Percentiles rank a stretch among this genome's conserved stretches.
Evolutionary conservation across 305 asterid species (phyloP).

Genomic region (Fraxinus sp.): DNA sequence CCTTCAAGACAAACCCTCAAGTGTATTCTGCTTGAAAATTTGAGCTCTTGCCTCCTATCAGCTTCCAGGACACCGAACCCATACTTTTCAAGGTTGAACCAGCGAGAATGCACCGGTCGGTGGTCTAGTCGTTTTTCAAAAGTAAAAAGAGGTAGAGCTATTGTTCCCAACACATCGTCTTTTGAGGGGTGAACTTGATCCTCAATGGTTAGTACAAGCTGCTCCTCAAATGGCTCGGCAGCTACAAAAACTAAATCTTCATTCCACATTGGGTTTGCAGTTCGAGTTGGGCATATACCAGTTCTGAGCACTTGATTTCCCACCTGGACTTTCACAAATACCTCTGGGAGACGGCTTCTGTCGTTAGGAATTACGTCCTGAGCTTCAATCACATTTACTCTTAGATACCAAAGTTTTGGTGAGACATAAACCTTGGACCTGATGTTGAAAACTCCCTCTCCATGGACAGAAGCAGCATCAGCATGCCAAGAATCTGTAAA

Average conservation of each 20-base stretch:
- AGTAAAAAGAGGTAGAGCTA: conserved; percentile 35
- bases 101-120: conserved; percentile 45
- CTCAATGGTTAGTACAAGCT: conserved; percentile 44
- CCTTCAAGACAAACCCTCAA: conserved; percentile 56
- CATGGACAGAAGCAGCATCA: conserved; percentile 51
- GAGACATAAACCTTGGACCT: conserved; percentile 59
- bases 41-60: conserved; percentile 44
- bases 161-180: conserved; percentile 45
- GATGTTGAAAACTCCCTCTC: conserved; percentile 46
- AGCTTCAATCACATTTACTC: conserved; percentile 61
- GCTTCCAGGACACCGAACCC: conserved; percentile 42
- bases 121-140: conserved; percentile 57
- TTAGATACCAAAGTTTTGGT: conserved; percentile 60
- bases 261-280: conserved; percentile 56
- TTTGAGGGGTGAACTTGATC: conserved; percentile 47
- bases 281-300: conserved; percentile 35
- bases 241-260: conserved; percentile 57
- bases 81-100: conserved; percentile 56
- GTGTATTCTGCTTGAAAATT: conserved; percentile 50
- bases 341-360: conserved; percentile 45
- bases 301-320: conserved; percentile 53
- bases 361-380: conserved; percentile 52
- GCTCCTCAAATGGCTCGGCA: conserved; percentile 63
- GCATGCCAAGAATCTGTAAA: conserved; percentile 68
- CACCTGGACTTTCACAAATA: conserved; percentile 44